Percentiles rank a stretch among this genome's conserved stretches.
Evolutionary conservation across 2,329 filamentous ascomycete genomes (phyloP).

Genomic region (Ceratocystis albifundus): DNA sequence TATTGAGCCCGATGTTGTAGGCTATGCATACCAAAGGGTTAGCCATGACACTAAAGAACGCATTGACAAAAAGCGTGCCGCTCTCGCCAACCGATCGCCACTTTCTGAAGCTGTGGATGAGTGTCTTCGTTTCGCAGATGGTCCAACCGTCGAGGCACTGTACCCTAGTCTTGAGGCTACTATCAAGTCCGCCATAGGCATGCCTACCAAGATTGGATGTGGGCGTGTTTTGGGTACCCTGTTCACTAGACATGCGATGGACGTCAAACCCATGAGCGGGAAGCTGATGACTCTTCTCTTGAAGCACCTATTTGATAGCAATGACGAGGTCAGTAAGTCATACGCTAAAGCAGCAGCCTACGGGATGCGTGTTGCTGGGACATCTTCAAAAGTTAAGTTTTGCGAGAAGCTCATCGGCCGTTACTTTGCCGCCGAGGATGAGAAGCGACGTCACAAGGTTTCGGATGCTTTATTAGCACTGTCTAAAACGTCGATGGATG

Average conservation of each 20-base stretch:
- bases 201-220: slow-evolving; percentile 89
- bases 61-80: slow-evolving; percentile 77
- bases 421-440: slow-evolving; percentile 75
- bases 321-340: slow-evolving; percentile 82
- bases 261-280: slow-evolving; percentile 65
- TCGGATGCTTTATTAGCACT: slow-evolving; percentile 75
- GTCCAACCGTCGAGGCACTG: slow-evolving; percentile 61
- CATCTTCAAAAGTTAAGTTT: slow-evolving; percentile 41
- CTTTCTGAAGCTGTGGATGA: slow-evolving; percentile 88
- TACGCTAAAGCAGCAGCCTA: slow-evolving; percentile 85
- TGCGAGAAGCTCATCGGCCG: slow-evolving; percentile 48
- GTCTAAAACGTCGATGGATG: slow-evolving; percentile 77
- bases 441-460: slow-evolving; percentile 59
- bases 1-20: slow-evolving; percentile 77
- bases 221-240: slow-evolving; percentile 74
- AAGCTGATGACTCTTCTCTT: slow-evolving; percentile 66
- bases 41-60: slow-evolving; percentile 77
- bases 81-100: slow-evolving; percentile 71
- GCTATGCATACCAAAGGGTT: slow-evolving; percentile 84
- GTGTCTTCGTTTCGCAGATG: slow-evolving; percentile 73
- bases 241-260: slow-evolving; percentile 62
- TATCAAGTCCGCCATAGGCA: slow-evolving; percentile 75
- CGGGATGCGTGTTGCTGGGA: slow-evolving; percentile 51
- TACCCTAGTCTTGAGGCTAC: slow-evolving; percentile 61
- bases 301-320: slow-evolving; percentile 76